Base-by-base conservation (phyloP, 2,329 filamentous ascomycete species). In the Sporothrix dimorphospora region DNA sequence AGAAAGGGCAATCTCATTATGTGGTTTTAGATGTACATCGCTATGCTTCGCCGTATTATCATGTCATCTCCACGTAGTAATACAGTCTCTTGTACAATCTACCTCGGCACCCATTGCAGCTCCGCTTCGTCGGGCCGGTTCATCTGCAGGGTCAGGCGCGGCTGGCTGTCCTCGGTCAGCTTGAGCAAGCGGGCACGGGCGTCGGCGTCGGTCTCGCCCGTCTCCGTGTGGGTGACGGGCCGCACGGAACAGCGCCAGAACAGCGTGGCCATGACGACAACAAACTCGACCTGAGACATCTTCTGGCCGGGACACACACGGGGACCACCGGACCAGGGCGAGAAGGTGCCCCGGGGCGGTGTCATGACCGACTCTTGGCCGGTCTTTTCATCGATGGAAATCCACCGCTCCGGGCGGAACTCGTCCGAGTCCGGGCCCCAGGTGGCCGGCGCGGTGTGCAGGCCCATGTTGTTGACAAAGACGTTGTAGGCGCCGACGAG, bases 201-300 rank as follows among this genome's bases (percentile, higher is more conserved):
- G 8, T 76, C 72, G 14, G 76, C 72, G 30, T 63, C 16, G 14
- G 72, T 76, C 75, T 80, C 78, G n/a, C 74, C 76, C 0, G 71
- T 51, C 27, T 51, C 59, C 1, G n/a, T 27, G 38, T 45, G 59
- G 9, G 21, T 45, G 9, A 79, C 75, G 38, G 77, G 72, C 73
- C 77, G 71, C 65, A 77, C 71, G 3, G 74, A 67, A 65, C 77
- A 77, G 30, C 71, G 27, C 19, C 78, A 74, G 42, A 85, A 78
- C 14, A 86, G 74, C 1, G 80, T 80, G 72, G 82, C 76, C 30
- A 88, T 75, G 2, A 84, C 81, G 14, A 81, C 82, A 4, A 83
- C 81, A 76, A 88, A 87, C 76, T 88, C 86, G 1, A 88, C 86
- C 77, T 88, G 84, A 1, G 85, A 80, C 81, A 88, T 85, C 75